Evolutionary conservation across 495 filamentous ascomycete genomes (phyloP), one percentile per base, ranked within the genome.

Genomic region (Hypoxylon fragiforme): DNA sequence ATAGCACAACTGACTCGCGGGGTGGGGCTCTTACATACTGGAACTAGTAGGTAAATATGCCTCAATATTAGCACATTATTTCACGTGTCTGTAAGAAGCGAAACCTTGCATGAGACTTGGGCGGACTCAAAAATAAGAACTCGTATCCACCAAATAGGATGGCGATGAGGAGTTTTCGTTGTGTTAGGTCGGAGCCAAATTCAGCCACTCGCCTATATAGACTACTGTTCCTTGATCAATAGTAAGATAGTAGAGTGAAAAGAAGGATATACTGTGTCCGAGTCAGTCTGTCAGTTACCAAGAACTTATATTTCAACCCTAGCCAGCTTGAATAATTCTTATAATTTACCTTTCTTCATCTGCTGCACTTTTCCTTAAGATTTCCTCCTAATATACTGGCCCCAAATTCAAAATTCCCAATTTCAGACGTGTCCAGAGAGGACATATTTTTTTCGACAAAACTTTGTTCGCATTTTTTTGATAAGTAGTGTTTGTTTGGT

Each of bases 1-100:
- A 30, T 22, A 8, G 46, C 44, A 30, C 13, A 22, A 42, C n/a
- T 60, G 56, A 60, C 49, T 60, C 49, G 49, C 20, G 37, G 26
- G 35, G 0, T 7, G 3, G 20, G 28, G n/a, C 36, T 16, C 42
- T 44, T 44, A 49, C 49, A 31, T 44, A 48, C 39, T 34, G 44
- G 38, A 35, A 12, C 39, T 34, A 26, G 55, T 14, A 43, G 19
- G 36, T 22, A 39, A 15, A 52, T 28, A 37, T 49, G 15, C 16
- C 34, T 44, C 40, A 34, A 31, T 31, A 44, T 32, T 32, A 15
- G 15, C 22, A 39, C 46, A 38, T 50, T 16, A 44, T 32, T 24
- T 18, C 18, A 21, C 15, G 24, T 14, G 21, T 13, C 16, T 12
- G 35, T 13, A 18, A 9, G 13, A 18, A 35, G 56, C 43, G 18